A percentile compares a stretch with the other conserved stretches of the same genome.
Evolutionary conservation across 2,329 filamentous ascomycete species (phyloP).

Genomic region (Fonsecaea pedrosoi): DNA sequence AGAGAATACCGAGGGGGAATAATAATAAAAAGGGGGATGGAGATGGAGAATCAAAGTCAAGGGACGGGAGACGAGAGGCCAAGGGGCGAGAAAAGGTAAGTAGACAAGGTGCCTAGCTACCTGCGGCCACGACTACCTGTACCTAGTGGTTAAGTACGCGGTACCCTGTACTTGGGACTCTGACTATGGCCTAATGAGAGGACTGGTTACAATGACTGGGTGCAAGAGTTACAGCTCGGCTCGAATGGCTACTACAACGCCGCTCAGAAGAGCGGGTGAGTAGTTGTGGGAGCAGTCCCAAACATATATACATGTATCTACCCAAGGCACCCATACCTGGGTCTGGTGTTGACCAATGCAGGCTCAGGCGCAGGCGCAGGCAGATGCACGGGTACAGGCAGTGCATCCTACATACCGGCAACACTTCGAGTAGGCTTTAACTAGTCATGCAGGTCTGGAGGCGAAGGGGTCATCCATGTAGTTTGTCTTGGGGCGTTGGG

Average conservation of each 20-base stretch:
- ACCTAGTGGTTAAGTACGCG: background rate
- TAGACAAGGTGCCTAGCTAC: background rate
- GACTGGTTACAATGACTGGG: background rate
- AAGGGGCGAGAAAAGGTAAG: background rate
- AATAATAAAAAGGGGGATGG: background rate
- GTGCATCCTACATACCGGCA: background rate
- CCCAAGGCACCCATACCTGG: background rate
- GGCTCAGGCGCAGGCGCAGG: background rate
- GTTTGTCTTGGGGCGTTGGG: background rate
- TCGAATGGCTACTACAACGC: background rate
- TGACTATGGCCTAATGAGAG: background rate
- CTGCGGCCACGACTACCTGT: constrained; percentile 2
- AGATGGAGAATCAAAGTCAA: background rate
- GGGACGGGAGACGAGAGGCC: background rate
- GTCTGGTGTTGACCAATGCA: background rate
- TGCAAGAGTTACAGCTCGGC: background rate
- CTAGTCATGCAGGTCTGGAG: background rate
- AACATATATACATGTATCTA: too few relatives aligned
- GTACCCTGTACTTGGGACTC: background rate
- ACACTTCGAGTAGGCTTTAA: constrained; percentile 6
- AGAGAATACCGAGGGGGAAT: background rate
- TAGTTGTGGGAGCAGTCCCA: background rate
- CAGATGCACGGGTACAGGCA: background rate
- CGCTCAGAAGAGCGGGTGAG: background rate
- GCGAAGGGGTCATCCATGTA: background rate